Percentiles rank a stretch among this genome's conserved stretches.
These are phyloP conservation scores for Acanthamoeba triangularis DNA, from an alignment of 208 protist genomes.

Conservation along the genomic window DNA sequence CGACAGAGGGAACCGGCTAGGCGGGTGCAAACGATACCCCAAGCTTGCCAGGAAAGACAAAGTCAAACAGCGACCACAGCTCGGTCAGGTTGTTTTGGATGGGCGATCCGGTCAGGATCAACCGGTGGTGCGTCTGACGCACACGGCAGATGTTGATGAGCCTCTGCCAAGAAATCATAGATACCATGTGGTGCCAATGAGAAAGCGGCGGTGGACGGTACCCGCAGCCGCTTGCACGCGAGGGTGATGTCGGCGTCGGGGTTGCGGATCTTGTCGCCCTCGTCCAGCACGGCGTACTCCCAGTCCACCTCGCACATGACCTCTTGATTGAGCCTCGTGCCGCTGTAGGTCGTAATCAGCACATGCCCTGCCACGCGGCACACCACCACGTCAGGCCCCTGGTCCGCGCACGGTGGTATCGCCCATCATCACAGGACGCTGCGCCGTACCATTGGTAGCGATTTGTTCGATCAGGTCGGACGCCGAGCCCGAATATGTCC, in stretches of 20 bases:
- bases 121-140: constrained; percentile 94
- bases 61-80: constrained; percentile 99
- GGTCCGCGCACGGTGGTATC: not conserved
- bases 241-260: constrained; percentile 97
- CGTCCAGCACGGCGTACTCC: constrained; percentile 98
- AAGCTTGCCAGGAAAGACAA: constrained; percentile 98
- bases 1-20: too few relatives aligned
- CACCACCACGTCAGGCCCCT: not conserved
- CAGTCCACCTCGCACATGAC: constrained; percentile 87
- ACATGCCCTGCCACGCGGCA: constrained; percentile 87
- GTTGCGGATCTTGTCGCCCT: constrained; percentile 98
- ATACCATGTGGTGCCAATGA: not conserved
- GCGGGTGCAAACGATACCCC: constrained; percentile 90
- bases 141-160: not conserved
- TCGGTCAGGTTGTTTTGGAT: constrained; percentile 99
- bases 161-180: not conserved
- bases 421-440: too few relatives aligned
- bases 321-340: constrained; percentile 90
- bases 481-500: constrained; percentile 34
- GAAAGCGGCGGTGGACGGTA: not conserved
- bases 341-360: constrained; percentile 96
- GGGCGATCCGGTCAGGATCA: constrained; percentile 97
- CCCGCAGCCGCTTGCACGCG: constrained; percentile 95
- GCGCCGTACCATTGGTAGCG: not conserved
- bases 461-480: constrained; percentile 42